Conservation (phyloP, 768 basidiomycete genomes). For the Auricularia heimuer region DNA sequence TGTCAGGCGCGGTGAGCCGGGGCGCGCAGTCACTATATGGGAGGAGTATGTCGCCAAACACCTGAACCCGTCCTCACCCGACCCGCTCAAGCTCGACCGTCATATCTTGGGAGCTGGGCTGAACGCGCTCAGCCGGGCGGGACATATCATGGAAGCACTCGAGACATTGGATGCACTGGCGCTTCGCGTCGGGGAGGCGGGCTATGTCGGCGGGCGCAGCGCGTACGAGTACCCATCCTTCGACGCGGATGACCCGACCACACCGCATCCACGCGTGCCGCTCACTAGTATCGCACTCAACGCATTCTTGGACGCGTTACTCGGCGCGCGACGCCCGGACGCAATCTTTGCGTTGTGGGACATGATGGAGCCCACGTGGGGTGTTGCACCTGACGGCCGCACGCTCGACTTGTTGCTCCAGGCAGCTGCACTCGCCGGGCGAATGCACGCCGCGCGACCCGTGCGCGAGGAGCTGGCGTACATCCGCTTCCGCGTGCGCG, state of each 20-base stretch:
- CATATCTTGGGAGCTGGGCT: not conserved
- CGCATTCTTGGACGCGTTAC: not conserved
- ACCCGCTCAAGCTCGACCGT: not conserved
- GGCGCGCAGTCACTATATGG: not conserved
- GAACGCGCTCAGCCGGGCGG: not conserved
- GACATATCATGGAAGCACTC: not conserved
- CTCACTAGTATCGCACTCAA: not conserved
- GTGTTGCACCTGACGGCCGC: not conserved
- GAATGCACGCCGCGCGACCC: not conserved
- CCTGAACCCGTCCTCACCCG: not conserved
- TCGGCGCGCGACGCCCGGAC: not conserved
- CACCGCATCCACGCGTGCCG: not conserved
- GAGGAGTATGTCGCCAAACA: not conserved
- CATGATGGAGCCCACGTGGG: not conserved
- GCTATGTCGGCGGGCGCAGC: not conserved
- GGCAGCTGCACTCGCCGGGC: not conserved
- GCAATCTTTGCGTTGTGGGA: not conserved
- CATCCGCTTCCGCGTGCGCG: constrained; percentile 1
- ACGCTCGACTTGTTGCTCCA: not conserved
- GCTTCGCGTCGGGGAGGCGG: not conserved
- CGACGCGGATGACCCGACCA: not conserved
- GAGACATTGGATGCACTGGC: not conserved
- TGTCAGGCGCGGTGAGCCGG: not conserved
- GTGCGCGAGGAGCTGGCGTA: not conserved
- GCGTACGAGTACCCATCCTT: not conserved